Base-by-base conservation (phyloP, 2,329 filamentous ascomycete genomes). In the Monosporascus cannonballus region DNA sequence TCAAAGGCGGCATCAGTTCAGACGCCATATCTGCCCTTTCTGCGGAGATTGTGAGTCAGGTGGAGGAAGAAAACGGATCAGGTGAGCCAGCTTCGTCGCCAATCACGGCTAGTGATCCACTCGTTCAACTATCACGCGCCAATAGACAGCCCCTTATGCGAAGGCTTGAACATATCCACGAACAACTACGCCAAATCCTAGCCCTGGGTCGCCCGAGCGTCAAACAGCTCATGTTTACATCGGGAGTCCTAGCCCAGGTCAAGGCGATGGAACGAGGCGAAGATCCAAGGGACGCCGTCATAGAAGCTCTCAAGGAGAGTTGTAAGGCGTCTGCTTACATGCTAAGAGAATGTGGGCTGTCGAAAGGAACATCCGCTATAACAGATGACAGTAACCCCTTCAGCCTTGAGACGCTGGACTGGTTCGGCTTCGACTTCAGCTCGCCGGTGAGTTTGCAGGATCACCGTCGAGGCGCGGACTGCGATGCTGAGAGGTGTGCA, bases 171-270 rank as follows among this genome's bases (percentile, higher is more conserved):
- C 59, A 56, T 27, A 50, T 56, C 9, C 57, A 48, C 15, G 57
- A 41, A 20, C 61, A 62, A 52, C 56, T 61, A 54, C 50, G 56
- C 5, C 53, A 62, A 4, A 53, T 60, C 39, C 56, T 63, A 15
- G 50, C 48, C 3, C 52, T 62, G 1, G 61, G 61, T 6, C 52
- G 60, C 3, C 60, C 57, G 14, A 63, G 61, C 15, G 49, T 57
- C 6, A 63, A 62, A 51, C 56, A 58, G 45, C 60, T 60, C 42
- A 50, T 62, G n/a, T 57, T 62, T 27, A 44, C 59, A 20, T 57
- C 60, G n/a, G 56, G 49, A n/a, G 54, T 60, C 6, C 50, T 63
- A n/a, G 44, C 42, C 15, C 56, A 62, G 6, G 58, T 62, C 34
- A 51, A 54, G 15, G 55, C 56, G 2, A 45, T 56, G 20, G 59